phyloP scores from a whole-genome alignment of 1,284 basidiomycete genomes.

The Austroboletus niveus region DNA sequence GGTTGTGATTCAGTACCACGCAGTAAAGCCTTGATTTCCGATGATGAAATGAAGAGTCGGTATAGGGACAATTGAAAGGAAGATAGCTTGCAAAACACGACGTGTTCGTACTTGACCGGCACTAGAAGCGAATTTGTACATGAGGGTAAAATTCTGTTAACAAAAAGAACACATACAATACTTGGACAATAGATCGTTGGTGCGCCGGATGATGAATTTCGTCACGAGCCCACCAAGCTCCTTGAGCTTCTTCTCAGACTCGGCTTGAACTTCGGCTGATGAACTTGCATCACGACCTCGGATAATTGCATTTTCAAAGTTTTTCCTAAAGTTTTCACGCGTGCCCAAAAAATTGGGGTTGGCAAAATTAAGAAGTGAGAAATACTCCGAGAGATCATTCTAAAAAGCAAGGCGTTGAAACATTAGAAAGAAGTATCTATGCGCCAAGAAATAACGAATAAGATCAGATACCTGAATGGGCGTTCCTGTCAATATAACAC shows the following conservation, averaged over 20 bases:
- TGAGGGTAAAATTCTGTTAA: constrained; percentile 2
- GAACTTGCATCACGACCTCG: constrained; percentile 92
- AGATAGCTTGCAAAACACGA: constrained; percentile 94
- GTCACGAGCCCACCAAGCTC: constrained; percentile 90
- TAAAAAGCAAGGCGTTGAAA: constrained; percentile 30
- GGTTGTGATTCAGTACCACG: constrained; percentile 93
- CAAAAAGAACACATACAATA: constrained; percentile 65
- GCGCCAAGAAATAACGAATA: background rate
- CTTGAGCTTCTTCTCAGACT: constrained; percentile 89
- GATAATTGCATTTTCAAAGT: constrained; percentile 94
- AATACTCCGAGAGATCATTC: constrained; percentile 98
- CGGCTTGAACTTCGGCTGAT: constrained; percentile 76
- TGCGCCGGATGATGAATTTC: constrained; percentile 96
- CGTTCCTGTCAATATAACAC: constrained; percentile 95
- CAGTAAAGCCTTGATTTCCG: constrained; percentile 90
- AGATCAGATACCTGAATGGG: constrained; percentile 74
- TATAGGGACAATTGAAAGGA: constrained; percentile 90
- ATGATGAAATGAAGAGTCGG: constrained; percentile 90
- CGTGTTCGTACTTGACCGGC: constrained; percentile 99
- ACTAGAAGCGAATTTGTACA: constrained; percentile 50
- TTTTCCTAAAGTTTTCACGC: constrained; percentile 92
- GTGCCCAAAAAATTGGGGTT: constrained; percentile 95
- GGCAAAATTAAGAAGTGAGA: constrained; percentile 94
- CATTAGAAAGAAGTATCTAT: constrained; percentile 4
- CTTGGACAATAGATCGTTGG: constrained; percentile 96